Conservation (phyloP, 257 asterid species). For the Henckelia pumila region DNA sequence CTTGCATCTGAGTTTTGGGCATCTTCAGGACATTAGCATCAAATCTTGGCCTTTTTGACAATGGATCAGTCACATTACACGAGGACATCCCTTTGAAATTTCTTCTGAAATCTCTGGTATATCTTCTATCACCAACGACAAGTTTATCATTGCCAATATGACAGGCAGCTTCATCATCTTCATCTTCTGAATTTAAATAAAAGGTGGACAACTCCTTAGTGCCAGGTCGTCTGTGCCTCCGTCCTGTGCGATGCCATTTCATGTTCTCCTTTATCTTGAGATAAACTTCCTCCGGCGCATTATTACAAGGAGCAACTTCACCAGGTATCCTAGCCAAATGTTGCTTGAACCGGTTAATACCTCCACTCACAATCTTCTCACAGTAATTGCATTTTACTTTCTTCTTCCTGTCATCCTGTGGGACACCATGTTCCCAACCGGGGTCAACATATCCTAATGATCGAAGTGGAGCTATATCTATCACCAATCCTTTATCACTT, state of each 20-base stretch:
- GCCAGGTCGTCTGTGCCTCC: conserved; percentile 73
- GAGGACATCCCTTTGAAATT: conserved; percentile 46
- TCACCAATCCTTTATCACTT: conserved; percentile 56
- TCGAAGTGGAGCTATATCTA: conserved; percentile 73
- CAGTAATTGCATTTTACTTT: conserved; percentile 93
- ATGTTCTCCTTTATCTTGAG: conserved; percentile 82
- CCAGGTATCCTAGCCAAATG: conserved; percentile 93
- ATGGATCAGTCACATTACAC: conserved; percentile 44
- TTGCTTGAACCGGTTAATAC: conserved; percentile 90
- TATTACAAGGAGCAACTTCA: conserved; percentile 92
- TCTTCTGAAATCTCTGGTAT: conserved; percentile 49
- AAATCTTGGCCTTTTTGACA: conserved; percentile 53
- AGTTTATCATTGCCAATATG: conserved; percentile 44
- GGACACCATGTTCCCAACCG: conserved; percentile 93
- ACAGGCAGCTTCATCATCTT: conserved; percentile 57
- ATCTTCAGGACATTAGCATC: conserved; percentile 46
- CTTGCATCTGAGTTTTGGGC: conserved; percentile 41
- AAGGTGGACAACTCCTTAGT: conserved; percentile 54
- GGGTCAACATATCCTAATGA: conserved; percentile 89
- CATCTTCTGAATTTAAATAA: conserved; percentile 64
- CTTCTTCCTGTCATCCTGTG: conserved; percentile 95
- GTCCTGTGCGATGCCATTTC: conserved; percentile 95
- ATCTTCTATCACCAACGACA: conserved; percentile 52
- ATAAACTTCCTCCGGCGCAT: conserved; percentile 86
- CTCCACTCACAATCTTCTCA: conserved; percentile 89